Percentiles rank a stretch among this genome's conserved stretches.
Conservation (phyloP, 2,329 filamentous ascomycete genomes). For the Coniochaeta pulveracea region DNA sequence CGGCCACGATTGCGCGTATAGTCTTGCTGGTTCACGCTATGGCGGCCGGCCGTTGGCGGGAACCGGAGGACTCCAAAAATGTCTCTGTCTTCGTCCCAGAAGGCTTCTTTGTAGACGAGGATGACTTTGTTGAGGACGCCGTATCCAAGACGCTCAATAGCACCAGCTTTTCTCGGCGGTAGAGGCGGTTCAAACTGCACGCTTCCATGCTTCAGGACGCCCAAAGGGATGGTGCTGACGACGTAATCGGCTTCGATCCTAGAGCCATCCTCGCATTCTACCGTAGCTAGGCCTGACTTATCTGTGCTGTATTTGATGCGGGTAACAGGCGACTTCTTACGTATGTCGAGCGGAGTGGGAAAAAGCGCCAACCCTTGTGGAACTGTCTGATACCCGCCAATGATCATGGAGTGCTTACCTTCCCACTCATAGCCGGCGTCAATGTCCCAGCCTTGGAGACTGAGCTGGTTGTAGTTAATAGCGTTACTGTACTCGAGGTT, state of each 20-base stretch:
- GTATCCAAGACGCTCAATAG: slow-evolving; percentile 78
- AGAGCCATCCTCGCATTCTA: slow-evolving; percentile 71
- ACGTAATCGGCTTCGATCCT: slow-evolving; percentile 75
- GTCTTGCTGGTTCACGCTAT: slow-evolving; percentile 67
- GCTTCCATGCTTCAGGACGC: slow-evolving; percentile 74
- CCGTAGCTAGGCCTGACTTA: slow-evolving; percentile 36
- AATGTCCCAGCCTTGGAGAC: slow-evolving; percentile 88
- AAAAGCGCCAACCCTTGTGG: slow-evolving; percentile 75
- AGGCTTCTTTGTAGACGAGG: slow-evolving; percentile 75
- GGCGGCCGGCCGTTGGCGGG: slow-evolving; percentile 44
- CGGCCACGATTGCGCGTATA: slow-evolving; percentile 74
- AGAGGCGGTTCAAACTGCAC: slow-evolving; percentile 83
- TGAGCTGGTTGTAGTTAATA: slow-evolving; percentile 74
- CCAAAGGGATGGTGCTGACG: slow-evolving; percentile 82
- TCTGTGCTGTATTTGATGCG: slow-evolving; percentile 54
- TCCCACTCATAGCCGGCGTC: slow-evolving; percentile 97
- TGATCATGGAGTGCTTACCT: slow-evolving; percentile 83
- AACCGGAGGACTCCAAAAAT: slow-evolving; percentile 89
- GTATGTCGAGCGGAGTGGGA: slow-evolving; percentile 67
- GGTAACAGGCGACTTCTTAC: slow-evolving; percentile 60
- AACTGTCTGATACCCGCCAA: slow-evolving; percentile 88
- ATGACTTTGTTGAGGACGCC: slow-evolving; percentile 94
- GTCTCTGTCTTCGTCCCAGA: slow-evolving; percentile 83
- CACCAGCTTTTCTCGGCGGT: slow-evolving; percentile 74
- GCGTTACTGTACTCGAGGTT: slow-evolving; percentile 98